These are phyloP conservation scores for Caryopteris hybrid DNA, from an alignment of 305 asterid genomes.

Conservation along the genomic window DNA sequence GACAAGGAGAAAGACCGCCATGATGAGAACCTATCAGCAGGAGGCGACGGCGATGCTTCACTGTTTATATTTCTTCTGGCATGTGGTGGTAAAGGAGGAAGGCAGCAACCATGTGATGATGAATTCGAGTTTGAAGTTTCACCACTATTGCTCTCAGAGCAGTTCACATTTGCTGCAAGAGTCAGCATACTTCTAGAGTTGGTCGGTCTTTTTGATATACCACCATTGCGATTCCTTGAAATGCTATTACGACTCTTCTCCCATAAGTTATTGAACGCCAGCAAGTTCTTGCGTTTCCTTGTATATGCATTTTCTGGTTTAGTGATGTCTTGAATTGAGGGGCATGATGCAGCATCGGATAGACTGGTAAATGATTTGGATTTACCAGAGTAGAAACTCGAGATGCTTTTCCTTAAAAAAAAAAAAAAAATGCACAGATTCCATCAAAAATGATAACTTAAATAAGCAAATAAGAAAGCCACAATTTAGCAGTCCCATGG, in stretches of 20 bases:
- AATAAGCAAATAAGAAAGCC: not conserved
- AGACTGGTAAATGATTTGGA: constrained; percentile 79
- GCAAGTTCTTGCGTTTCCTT: constrained; percentile 61
- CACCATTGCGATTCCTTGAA: constrained; percentile 34
- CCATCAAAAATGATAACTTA: constrained; percentile 13
- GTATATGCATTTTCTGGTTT: constrained; percentile 72
- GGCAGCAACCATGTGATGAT: constrained; percentile 41
- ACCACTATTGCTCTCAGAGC: constrained; percentile 44
- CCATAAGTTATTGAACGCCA: constrained; percentile 43
- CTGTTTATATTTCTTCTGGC: constrained; percentile 29
- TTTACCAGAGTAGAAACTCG: constrained; percentile 57
- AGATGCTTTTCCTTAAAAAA: constrained; percentile 67
- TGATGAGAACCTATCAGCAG: constrained; percentile 38
- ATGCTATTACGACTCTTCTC: constrained; percentile 39
- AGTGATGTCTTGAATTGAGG: constrained; percentile 58
- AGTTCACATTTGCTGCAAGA: constrained; percentile 41
- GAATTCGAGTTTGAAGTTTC: constrained; percentile 50
- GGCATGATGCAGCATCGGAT: constrained; percentile 51
- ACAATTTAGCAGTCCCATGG: not conserved
- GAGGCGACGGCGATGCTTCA: constrained; percentile 31
- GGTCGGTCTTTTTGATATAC: constrained; percentile 54
- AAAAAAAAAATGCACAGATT: constrained; percentile 14
- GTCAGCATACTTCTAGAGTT: constrained; percentile 53
- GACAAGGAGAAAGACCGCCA: constrained; percentile 55
- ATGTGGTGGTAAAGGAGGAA: constrained; percentile 80